Evolutionary conservation across 768 basidiomycete species (phyloP), one percentile per base, ranked within the genome.

Genomic region (Tricholoma sp.): DNA sequence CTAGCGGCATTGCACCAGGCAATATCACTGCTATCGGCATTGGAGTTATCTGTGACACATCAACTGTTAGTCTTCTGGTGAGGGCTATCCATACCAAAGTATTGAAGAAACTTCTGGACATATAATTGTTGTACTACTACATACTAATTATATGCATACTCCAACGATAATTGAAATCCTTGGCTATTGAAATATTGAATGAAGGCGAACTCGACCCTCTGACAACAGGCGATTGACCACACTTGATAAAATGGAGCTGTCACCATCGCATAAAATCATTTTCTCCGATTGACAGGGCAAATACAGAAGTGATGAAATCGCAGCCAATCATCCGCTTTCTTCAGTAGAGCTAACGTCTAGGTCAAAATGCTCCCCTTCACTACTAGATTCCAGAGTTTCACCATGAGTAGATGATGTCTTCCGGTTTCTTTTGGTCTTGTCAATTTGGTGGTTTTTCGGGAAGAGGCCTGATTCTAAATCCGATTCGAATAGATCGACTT

Each of bases 21-120:
- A 78, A 74, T 56, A 73, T 88, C 53, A 82, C 82, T 5, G 72
- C 79, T 0, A 71, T 90, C 51, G 82, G 84, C 55, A 73, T 85
- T 4, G 88, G 88, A 0, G 72, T 88, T 0, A 73, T 89, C 4
- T 90, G 88, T 61, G 79, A 81, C 35, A 72, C 77, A 5, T 61
- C 59, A 22, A 68, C 75, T 31, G 79, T 87, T 5, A 70, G 75
- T 24, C 70, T 74, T 19, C 68, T 88, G 16, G 74, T 76, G 16
- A 74, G 76, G 59, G 74, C 75, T 29, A 70, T 89, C 56, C 63
- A 61, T 53, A 41, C 37, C 50, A 67, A 43, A 59, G 62, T 52
- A 39, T 43, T 58, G 51, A 57, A 47, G 22, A 43, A 39, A 31
- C 46, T 54, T 8, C 0, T 12, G 10, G 29, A 18, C 5, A 31